These are phyloP conservation scores for Boletellus ananas DNA, from an alignment of 768 basidiomycete genomes.

Conservation along the genomic window DNA sequence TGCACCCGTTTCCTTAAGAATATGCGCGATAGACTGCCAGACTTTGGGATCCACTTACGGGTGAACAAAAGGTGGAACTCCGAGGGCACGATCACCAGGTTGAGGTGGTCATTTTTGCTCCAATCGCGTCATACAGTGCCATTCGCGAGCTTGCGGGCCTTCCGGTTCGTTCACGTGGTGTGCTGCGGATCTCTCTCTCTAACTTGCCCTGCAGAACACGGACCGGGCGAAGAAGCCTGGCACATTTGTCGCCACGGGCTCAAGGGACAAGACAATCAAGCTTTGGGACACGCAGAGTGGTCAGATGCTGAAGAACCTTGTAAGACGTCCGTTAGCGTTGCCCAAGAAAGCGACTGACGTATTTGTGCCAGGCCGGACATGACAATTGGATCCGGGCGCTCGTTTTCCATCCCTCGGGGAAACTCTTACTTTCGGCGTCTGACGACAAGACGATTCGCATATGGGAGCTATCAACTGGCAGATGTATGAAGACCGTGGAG, in stretches of 20 bases:
- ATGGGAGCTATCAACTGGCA: slow-evolving; percentile 84
- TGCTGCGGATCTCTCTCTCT: slow-evolving; percentile 1
- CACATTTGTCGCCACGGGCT: slow-evolving; percentile 72
- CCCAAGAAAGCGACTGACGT: slow-evolving; percentile 3
- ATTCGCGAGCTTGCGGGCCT: slow-evolving; percentile 76
- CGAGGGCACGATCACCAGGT: slow-evolving; percentile 87
- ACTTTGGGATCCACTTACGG: slow-evolving; percentile 68
- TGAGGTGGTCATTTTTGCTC: slow-evolving; percentile 79
- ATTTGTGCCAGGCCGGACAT: slow-evolving; percentile 56
- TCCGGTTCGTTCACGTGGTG: slow-evolving; percentile 43
- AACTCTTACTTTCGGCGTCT: slow-evolving; percentile 84
- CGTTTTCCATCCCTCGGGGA: slow-evolving; percentile 87
- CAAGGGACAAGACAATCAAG: slow-evolving; percentile 88
- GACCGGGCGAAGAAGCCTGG: slow-evolving; percentile 49
- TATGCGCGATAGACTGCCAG: slow-evolving; percentile 57
- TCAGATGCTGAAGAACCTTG: slow-evolving; percentile 74
- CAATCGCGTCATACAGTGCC: slow-evolving; percentile 65
- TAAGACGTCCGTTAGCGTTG: slow-evolving; percentile 30
- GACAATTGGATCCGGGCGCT: slow-evolving; percentile 90
- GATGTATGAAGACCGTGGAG: slow-evolving; percentile 83
- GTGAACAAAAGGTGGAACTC: slow-evolving; percentile 77
- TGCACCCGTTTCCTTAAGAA: not conserved
- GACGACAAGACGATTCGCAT: slow-evolving; percentile 90
- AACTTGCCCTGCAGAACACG: slow-evolving; percentile 39
- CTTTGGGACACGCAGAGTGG: slow-evolving; percentile 87